Percentiles rank a stretch among this genome's conserved stretches.
Conservation (phyloP, 805 yeast species). For the Spathaspora passalidarum region DNA sequence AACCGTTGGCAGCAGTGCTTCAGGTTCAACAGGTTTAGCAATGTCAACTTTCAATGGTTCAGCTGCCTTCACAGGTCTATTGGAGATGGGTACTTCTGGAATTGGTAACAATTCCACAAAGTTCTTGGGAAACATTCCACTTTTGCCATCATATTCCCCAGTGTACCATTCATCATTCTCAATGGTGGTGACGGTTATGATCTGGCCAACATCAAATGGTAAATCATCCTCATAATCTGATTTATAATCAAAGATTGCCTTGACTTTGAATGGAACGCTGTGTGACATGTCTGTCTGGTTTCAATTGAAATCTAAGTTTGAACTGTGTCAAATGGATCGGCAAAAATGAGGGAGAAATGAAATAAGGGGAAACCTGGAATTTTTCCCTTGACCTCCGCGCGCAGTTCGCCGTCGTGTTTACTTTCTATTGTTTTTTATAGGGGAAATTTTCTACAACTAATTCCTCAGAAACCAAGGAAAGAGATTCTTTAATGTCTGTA, state of each 20-base stretch:
- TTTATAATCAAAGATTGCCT: conserved; percentile 63
- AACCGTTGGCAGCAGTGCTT: background rate
- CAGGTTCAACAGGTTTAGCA: conserved; percentile 2
- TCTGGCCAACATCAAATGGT: conserved; percentile 62
- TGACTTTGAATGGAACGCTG: conserved; percentile 59
- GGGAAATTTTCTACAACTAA: background rate
- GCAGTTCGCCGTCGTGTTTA: background rate
- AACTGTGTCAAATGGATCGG: background rate
- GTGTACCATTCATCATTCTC: conserved; percentile 93
- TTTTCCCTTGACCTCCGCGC: background rate
- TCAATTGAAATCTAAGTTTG: background rate
- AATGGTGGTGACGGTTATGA: conserved; percentile 68
- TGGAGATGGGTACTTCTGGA: conserved; percentile 10
- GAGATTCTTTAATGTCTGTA: background rate
- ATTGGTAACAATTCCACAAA: conserved; percentile 55
- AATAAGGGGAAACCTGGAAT: background rate
- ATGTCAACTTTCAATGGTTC: conserved; percentile 2
- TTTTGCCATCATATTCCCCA: conserved; percentile 61
- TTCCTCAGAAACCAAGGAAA: background rate
- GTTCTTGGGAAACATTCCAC: conserved; percentile 85
- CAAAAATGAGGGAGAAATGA: background rate
- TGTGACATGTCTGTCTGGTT: background rate
- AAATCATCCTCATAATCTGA: conserved; percentile 77
- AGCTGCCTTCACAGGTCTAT: conserved; percentile 4
- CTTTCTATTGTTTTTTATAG: background rate